phyloP scores from a whole-genome alignment of 495 filamentous ascomycete species.

The Aspergillus nidulans region DNA sequence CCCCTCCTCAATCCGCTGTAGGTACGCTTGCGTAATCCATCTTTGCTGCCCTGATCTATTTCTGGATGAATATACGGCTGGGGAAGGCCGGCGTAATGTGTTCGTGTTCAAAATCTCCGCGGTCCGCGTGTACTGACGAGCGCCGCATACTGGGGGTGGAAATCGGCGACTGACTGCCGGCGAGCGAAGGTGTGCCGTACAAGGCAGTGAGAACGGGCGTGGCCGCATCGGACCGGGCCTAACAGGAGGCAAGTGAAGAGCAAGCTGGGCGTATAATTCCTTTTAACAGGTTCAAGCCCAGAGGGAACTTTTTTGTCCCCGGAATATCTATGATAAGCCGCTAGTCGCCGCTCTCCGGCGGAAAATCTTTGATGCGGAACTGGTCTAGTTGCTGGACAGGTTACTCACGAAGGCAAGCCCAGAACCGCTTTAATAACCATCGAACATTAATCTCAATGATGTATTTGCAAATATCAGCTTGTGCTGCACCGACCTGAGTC shows the following conservation, averaged over 20 bases:
- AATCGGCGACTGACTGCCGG: not conserved
- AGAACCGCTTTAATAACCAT: no score
- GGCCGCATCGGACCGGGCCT: constrained; percentile 27
- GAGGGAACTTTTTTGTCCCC: not conserved
- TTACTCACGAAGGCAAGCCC: no score
- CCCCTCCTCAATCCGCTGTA: constrained; percentile 51
- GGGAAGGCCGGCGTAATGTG: constrained; percentile 19
- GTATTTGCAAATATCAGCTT: no score
- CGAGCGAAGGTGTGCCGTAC: constrained; percentile 22
- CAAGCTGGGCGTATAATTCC: not conserved
- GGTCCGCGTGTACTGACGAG: constrained; percentile 25
- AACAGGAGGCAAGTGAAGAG: constrained; percentile 6
- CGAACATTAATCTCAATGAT: no score
- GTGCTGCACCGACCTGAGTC: no score
- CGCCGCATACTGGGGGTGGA: constrained; percentile 19
- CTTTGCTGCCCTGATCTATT: constrained; percentile 28
- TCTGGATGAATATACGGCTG: not conserved
- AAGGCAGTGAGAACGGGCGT: constrained; percentile 21
- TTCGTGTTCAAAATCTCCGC: constrained; percentile 18
- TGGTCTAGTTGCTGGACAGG: no score
- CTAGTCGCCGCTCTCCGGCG: constrained; percentile 8
- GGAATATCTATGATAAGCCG: constrained; percentile 2
- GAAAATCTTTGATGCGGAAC: constrained; percentile 27
- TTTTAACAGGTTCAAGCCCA: not conserved
- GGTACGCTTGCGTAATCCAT: constrained; percentile 46